Evolutionary conservation across 2,329 filamentous ascomycete species (phyloP).

Genomic region (Colletotrichum ledebouriae): DNA sequence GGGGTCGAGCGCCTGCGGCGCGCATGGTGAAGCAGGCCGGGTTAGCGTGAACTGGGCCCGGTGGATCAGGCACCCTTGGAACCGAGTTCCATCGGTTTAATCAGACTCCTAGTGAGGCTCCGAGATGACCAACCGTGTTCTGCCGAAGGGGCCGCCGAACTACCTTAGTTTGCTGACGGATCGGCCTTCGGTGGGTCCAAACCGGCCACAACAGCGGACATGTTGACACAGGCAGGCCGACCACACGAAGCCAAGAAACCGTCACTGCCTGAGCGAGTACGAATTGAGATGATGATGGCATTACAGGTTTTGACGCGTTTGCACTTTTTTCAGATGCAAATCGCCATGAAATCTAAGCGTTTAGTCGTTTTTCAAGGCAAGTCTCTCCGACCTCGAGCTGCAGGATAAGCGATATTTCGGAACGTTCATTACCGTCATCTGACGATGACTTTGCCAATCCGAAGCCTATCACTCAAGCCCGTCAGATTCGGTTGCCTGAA

Average conservation of each 20-base stretch:
- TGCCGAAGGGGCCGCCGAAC: conserved; percentile 22
- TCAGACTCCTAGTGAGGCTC: neutral
- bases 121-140: neutral
- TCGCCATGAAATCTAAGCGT: no score
- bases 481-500: neutral
- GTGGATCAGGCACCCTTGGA: neutral
- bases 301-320: neutral
- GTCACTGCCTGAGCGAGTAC: no score
- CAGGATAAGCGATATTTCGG: neutral
- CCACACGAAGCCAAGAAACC: no score
- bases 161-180: conserved; percentile 5
- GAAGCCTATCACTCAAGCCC: neutral
- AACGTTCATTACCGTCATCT: conserved; percentile 10
- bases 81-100: neutral
- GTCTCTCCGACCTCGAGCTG: no score
- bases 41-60: neutral
- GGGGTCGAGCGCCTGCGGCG: neutral
- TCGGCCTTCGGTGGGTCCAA: conserved; percentile 21
- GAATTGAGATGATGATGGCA: neutral
- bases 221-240: neutral
- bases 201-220: conserved; percentile 1
- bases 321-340: no score
- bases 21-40: neutral
- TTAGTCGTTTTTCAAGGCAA: no score
- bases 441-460: neutral